A percentile compares a stretch with the other conserved stretches of the same genome.
phyloP scores from a whole-genome alignment of 192 early-diverging fungal genomes.

The Mortierella claussenii region DNA sequence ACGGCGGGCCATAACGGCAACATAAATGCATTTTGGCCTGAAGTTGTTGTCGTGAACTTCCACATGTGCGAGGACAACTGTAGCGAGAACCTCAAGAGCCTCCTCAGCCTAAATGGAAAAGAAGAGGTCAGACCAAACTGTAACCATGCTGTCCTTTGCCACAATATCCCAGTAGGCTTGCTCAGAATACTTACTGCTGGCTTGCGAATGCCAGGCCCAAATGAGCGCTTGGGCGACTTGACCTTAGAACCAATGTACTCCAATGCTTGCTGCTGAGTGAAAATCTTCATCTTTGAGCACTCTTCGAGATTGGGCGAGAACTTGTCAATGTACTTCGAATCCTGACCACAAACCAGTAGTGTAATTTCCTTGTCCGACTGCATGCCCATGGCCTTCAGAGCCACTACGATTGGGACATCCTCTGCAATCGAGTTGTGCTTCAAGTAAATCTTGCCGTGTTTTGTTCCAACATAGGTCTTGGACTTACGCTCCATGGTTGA shows the following conservation, averaged over 20 bases:
- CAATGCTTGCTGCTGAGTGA: slow-evolving; percentile 93
- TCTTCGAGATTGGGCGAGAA: slow-evolving; percentile 92
- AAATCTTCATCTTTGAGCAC: slow-evolving; percentile 73
- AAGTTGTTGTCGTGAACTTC: slow-evolving; percentile 91
- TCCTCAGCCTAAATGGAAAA: slow-evolving; percentile 72
- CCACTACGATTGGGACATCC: slow-evolving; percentile 88
- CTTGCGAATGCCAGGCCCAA: slow-evolving; percentile 58
- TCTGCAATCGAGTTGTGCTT: slow-evolving; percentile 92
- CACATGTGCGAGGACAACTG: slow-evolving; percentile 89
- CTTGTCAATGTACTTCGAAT: slow-evolving; percentile 82
- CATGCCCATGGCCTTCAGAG: slow-evolving; percentile 95
- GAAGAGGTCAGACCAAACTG: not conserved
- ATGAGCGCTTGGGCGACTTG: slow-evolving; percentile 70
- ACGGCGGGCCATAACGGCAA: slow-evolving; percentile 94
- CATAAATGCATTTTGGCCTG: slow-evolving; percentile 90
- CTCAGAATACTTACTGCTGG: slow-evolving; percentile 52
- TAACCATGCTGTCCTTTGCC: not conserved
- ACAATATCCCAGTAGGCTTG: not conserved
- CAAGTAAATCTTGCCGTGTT: slow-evolving; percentile 77
- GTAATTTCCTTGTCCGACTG: slow-evolving; percentile 95
- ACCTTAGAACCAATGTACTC: slow-evolving; percentile 87
- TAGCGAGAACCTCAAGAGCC: slow-evolving; percentile 86
- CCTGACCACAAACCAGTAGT: slow-evolving; percentile 89
- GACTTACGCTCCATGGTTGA: slow-evolving; percentile 94
- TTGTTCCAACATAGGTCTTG: slow-evolving; percentile 83